Conservation (phyloP, 2,329 filamentous ascomycete species). For the Shiraia sp. region DNA sequence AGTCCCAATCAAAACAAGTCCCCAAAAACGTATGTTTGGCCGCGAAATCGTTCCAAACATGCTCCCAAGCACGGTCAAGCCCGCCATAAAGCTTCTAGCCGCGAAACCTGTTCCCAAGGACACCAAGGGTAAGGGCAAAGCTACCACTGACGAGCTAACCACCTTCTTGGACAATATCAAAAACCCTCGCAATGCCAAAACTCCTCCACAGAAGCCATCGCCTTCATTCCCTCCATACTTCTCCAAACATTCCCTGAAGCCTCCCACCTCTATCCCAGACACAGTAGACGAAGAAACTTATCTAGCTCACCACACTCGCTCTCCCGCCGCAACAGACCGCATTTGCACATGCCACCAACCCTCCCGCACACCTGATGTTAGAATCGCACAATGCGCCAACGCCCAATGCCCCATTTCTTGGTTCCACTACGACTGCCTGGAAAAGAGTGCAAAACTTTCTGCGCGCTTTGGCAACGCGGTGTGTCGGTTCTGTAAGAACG, state of each 20-base stretch:
- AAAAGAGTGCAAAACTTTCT: conserved; percentile 15
- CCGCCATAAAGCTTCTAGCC: no score
- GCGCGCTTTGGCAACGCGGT: conserved; percentile 8
- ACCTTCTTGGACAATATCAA: background rate
- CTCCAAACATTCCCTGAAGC: conserved; percentile 4
- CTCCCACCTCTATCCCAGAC: background rate
- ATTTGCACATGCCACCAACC: conserved; percentile 26
- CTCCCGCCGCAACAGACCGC: conserved; percentile 4
- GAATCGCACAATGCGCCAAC: conserved; percentile 23
- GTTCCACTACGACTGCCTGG: conserved; percentile 28
- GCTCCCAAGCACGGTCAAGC: background rate
- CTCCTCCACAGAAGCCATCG: background rate
- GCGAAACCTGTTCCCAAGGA: background rate
- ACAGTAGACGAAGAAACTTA: conserved; percentile 4
- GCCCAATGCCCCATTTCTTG: conserved; percentile 15
- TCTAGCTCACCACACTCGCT: conserved; percentile 1
- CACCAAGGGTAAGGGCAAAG: background rate
- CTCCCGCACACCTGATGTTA: conserved; percentile 3
- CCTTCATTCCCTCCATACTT: conserved; percentile 4
- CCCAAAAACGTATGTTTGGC: background rate
- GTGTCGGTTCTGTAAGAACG: conserved; percentile 14
- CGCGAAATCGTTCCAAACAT: conserved; percentile 5
- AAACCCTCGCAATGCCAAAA: background rate
- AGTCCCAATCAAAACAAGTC: no score
- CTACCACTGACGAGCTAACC: background rate